A percentile compares a stretch with the other conserved stretches of the same genome.
phyloP scores from a whole-genome alignment of 2,329 filamentous ascomycete genomes.

The Aspergillus awamori region DNA sequence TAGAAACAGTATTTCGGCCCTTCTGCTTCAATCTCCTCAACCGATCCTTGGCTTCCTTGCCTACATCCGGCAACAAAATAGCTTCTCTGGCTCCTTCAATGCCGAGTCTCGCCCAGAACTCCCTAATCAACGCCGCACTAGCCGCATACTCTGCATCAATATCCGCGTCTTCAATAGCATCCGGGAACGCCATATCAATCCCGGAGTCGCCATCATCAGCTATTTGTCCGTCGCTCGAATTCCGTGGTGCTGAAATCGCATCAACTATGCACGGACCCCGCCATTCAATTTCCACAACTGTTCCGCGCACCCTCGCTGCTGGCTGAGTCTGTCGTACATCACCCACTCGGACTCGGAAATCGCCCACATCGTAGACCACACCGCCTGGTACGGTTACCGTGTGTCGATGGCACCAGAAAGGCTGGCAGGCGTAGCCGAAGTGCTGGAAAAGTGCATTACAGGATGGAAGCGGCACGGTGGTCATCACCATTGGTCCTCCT shows the following conservation, averaged over 20 bases:
- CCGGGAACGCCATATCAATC: slow-evolving; percentile 31
- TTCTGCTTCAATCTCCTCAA: slow-evolving; percentile 26
- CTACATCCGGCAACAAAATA: slow-evolving; percentile 45
- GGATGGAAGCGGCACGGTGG: slow-evolving; percentile 40
- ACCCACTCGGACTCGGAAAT: slow-evolving; percentile 47
- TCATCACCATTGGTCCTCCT: slow-evolving; percentile 39
- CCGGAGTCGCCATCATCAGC: slow-evolving; percentile 27
- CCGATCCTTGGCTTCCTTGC: slow-evolving; percentile 40
- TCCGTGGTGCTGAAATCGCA: slow-evolving; percentile 21
- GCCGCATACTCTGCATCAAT: slow-evolving; percentile 42
- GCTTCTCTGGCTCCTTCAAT: slow-evolving; percentile 44
- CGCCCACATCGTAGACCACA: slow-evolving; percentile 45
- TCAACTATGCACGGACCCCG: slow-evolving; percentile 40
- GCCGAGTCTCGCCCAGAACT: slow-evolving; percentile 45
- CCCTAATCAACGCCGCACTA: slow-evolving; percentile 41
- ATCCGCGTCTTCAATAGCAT: slow-evolving; percentile 39
- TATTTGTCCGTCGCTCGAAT: background rate
- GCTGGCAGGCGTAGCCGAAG: slow-evolving; percentile 45
- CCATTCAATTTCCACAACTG: slow-evolving; percentile 51
- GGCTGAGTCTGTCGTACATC: slow-evolving; percentile 48
- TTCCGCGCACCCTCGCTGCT: slow-evolving; percentile 41
- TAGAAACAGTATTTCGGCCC: slow-evolving; percentile 17
- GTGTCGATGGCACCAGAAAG: slow-evolving; percentile 47
- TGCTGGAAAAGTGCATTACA: slow-evolving; percentile 43
- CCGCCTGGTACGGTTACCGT: slow-evolving; percentile 41